Conservation (phyloP, 2,329 filamentous ascomycete genomes). For the Penicillium sp. region DNA sequence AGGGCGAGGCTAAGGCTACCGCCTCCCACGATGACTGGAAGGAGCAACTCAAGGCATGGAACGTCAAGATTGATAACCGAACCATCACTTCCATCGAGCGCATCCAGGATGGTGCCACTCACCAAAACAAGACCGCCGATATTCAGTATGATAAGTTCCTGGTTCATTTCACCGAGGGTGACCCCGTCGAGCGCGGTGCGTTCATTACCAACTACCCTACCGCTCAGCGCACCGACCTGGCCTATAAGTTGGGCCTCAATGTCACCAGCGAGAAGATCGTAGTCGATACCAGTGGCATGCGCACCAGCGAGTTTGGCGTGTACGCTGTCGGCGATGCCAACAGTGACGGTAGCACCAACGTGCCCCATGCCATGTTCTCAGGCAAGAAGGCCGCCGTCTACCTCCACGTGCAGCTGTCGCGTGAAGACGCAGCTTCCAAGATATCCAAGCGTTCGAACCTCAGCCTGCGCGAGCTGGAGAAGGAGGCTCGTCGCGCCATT, state of each 20-base stretch:
- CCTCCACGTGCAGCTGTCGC: conserved; percentile 52
- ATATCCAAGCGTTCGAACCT: conserved; percentile 34
- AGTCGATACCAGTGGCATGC: conserved; percentile 50
- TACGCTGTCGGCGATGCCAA: conserved; percentile 66
- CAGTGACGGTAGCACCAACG: conserved; percentile 63
- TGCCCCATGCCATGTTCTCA: conserved; percentile 64
- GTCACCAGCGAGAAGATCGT: conserved; percentile 52
- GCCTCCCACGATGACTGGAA: conserved; percentile 53
- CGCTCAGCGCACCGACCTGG: conserved; percentile 55
- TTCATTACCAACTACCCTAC: conserved; percentile 57
- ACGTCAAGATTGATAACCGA: conserved; percentile 61
- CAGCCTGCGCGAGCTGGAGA: conserved; percentile 29
- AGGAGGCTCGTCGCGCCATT: conserved; percentile 34
- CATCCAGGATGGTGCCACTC: conserved; percentile 39
- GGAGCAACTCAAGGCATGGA: conserved; percentile 54
- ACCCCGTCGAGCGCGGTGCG: conserved; percentile 52
- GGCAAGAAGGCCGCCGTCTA: conserved; percentile 64
- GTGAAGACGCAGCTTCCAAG: conserved; percentile 34
- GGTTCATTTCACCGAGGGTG: conserved; percentile 56
- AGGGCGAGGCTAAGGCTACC: conserved; percentile 45
- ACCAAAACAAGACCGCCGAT: conserved; percentile 31
- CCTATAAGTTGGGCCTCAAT: conserved; percentile 52
- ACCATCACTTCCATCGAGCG: conserved; percentile 56
- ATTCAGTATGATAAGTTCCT: conserved; percentile 60
- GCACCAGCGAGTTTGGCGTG: conserved; percentile 59